These are phyloP conservation scores for Stramenopiles sp. DNA, from an alignment of 352 stramenopile species.

Conservation along the genomic window DNA sequence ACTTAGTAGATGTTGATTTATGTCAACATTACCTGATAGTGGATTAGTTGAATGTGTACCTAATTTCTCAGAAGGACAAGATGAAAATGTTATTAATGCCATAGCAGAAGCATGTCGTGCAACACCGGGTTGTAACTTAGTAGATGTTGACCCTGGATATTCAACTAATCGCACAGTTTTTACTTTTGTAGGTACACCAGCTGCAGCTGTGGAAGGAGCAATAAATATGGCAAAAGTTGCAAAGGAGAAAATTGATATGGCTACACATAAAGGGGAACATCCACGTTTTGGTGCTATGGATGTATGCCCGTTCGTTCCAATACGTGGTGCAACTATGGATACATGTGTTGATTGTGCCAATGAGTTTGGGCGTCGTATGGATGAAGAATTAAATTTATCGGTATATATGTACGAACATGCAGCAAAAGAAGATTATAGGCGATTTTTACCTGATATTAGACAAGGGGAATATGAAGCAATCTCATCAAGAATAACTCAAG, in stretches of 20 bases:
- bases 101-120: constrained; percentile 19
- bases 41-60: constrained; percentile 18
- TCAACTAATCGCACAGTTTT: constrained; percentile 23
- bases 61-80: constrained; percentile 20
- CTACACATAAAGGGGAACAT: constrained; percentile 19
- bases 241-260: constrained; percentile 21
- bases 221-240: constrained; percentile 20
- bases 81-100: constrained; percentile 18
- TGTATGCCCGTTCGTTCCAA: constrained; percentile 23
- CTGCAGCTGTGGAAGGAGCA: constrained; percentile 17
- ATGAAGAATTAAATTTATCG: constrained; percentile 12
- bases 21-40: not conserved
- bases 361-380: constrained; percentile 16
- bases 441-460: constrained; percentile 18
- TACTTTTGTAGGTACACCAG: constrained; percentile 19
- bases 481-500: constrained; percentile 16
- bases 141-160: constrained; percentile 20
- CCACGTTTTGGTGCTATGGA: constrained; percentile 21
- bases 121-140: constrained; percentile 17
- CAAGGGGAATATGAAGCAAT: constrained; percentile 19
- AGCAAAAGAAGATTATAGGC: constrained; percentile 13
- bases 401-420: constrained; percentile 18
- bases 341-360: constrained; percentile 18
- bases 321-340: constrained; percentile 22
- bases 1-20: not conserved